A percentile compares a stretch with the other conserved stretches of the same genome.
phyloP scores from a whole-genome alignment of 2,329 filamentous ascomycete species.

The Paraconiothyrium brasiliense region DNA sequence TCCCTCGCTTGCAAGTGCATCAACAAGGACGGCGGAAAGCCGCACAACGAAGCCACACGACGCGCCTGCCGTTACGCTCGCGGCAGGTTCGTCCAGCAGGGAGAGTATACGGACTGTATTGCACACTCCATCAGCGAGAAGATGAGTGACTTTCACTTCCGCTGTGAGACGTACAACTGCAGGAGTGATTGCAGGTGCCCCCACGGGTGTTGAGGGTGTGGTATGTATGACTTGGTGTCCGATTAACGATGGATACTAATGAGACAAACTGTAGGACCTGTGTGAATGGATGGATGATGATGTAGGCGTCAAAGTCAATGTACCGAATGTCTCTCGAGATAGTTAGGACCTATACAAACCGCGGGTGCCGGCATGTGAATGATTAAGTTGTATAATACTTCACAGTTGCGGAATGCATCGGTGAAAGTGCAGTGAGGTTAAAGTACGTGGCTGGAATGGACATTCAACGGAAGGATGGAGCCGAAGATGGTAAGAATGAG shows the following conservation, averaged over 20 bases:
- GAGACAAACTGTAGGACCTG: no score
- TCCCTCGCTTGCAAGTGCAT: constrained; percentile 2
- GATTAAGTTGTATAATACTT: no score
- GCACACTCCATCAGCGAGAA: background rate
- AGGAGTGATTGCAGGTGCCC: background rate
- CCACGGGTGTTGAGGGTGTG: background rate
- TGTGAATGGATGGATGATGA: background rate
- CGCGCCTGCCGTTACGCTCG: background rate
- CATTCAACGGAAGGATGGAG: background rate
- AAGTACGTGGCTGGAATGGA: no score
- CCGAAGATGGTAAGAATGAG: background rate
- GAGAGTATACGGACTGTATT: background rate
- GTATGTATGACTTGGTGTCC: background rate
- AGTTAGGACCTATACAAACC: no score
- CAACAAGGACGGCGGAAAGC: background rate
- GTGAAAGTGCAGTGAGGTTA: no score
- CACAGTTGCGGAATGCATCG: no score
- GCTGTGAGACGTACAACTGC: background rate
- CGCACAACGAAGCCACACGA: background rate
- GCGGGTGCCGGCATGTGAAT: no score
- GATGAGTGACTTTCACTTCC: background rate
- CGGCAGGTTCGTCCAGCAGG: background rate
- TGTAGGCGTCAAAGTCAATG: no score
- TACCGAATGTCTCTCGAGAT: no score
- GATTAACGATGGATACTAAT: no score